phyloP scores from a whole-genome alignment of 495 filamentous ascomycete genomes.

The Xylaria palmicola region DNA sequence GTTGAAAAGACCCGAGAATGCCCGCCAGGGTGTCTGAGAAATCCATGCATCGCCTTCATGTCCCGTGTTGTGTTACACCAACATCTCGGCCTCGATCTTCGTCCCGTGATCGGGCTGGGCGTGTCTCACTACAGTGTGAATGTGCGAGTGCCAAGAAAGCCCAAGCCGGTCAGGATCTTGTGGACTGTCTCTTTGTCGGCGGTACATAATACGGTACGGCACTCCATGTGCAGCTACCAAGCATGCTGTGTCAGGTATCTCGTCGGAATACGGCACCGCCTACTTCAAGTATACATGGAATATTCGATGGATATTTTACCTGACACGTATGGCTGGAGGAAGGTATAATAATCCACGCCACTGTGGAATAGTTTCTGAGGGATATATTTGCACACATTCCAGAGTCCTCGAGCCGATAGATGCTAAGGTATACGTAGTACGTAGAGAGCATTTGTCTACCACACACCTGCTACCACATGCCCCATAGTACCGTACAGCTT shows the following conservation, averaged over 20 bases:
- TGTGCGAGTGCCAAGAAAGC: not conserved
- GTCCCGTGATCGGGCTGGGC: not conserved
- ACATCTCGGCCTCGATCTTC: not conserved
- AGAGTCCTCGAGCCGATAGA: not conserved
- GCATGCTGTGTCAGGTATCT: too few relatives aligned
- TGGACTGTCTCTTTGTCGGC: not conserved
- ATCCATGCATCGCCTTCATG: not conserved
- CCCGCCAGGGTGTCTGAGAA: not conserved
- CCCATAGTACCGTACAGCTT: too few relatives aligned
- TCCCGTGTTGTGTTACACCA: conserved; percentile 2
- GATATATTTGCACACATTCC: not conserved
- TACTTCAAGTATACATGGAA: too few relatives aligned
- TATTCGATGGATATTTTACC: too few relatives aligned
- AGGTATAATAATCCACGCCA: not conserved
- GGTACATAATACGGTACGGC: not conserved
- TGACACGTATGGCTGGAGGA: too few relatives aligned
- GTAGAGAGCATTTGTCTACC: too few relatives aligned
- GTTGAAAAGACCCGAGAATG: not conserved
- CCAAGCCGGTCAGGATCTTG: not conserved
- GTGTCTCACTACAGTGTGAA: not conserved
- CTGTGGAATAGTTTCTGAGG: not conserved
- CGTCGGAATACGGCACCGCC: not conserved
- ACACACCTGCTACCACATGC: too few relatives aligned
- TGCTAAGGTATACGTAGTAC: too few relatives aligned
- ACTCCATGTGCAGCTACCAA: not conserved